phyloP scores from a whole-genome alignment of 805 yeast genomes.

The Priceomyces haplophilus region DNA sequence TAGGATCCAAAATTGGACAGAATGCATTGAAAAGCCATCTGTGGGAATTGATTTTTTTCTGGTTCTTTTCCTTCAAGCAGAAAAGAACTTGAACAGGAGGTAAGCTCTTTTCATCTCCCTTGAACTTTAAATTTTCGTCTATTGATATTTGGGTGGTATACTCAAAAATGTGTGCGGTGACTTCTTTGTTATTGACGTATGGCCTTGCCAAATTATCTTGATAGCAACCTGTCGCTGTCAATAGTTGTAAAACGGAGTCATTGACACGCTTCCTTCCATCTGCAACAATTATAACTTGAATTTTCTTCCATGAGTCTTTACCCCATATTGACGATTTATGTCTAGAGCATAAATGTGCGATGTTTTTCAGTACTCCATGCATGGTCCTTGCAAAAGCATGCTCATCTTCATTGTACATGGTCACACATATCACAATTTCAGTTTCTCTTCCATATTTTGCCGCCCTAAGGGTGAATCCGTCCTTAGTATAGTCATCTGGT shows the following conservation, averaged over 20 bases:
- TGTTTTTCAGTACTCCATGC: constrained; percentile 90
- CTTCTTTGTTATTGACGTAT: constrained; percentile 85
- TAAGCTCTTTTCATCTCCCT: constrained; percentile 83
- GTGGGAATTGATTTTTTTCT: constrained; percentile 93
- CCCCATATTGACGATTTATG: constrained; percentile 90
- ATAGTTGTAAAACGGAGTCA: constrained; percentile 78
- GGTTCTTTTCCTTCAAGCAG: constrained; percentile 88
- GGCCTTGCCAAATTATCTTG: constrained; percentile 98
- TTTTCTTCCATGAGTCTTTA: constrained; percentile 92
- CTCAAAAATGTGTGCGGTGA: constrained; percentile 91
- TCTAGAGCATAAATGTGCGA: constrained; percentile 82
- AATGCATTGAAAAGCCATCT: constrained; percentile 96
- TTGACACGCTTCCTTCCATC: constrained; percentile 92
- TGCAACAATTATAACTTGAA: constrained; percentile 85
- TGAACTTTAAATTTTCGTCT: constrained; percentile 83
- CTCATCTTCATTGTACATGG: constrained; percentile 98
- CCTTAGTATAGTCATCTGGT: constrained; percentile 76
- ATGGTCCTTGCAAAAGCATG: constrained; percentile 84
- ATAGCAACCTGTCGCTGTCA: constrained; percentile 94
- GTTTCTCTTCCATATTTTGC: constrained; percentile 87
- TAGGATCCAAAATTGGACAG: constrained; percentile 89
- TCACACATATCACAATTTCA: constrained; percentile 86
- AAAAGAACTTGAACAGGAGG: constrained; percentile 94
- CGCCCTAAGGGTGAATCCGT: constrained; percentile 84
- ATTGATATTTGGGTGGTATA: constrained; percentile 93